These are phyloP conservation scores for Cladophialophora immunda DNA, from an alignment of 2,329 filamentous ascomycete species.

Conservation along the genomic window DNA sequence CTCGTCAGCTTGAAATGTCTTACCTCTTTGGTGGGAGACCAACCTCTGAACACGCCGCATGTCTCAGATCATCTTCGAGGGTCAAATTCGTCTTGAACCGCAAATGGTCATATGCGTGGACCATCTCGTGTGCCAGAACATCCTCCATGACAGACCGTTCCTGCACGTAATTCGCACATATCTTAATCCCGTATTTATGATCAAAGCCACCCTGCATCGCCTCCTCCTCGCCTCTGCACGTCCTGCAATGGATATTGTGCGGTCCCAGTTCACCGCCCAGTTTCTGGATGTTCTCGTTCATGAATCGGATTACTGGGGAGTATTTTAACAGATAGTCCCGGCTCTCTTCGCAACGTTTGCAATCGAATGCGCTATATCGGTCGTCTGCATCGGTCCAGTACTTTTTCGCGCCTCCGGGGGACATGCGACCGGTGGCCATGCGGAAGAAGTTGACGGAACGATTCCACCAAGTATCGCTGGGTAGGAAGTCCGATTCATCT, in stretches of 20 bases:
- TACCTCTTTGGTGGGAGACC: slow-evolving; percentile 36
- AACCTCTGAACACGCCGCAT: slow-evolving; percentile 94
- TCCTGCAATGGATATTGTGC: slow-evolving; percentile 80
- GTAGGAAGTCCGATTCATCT: slow-evolving; percentile 34
- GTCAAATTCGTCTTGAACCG: slow-evolving; percentile 87
- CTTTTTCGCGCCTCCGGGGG: slow-evolving; percentile 71
- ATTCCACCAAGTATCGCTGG: slow-evolving; percentile 53
- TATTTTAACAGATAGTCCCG: slow-evolving; percentile 85
- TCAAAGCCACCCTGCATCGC: slow-evolving; percentile 84
- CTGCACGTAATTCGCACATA: slow-evolving; percentile 91
- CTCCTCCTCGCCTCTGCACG: slow-evolving; percentile 67
- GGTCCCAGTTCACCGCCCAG: slow-evolving; percentile 79
- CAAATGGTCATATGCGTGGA: slow-evolving; percentile 94
- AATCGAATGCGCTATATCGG: slow-evolving; percentile 79
- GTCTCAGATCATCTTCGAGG: slow-evolving; percentile 73
- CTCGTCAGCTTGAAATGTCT: slow-evolving; percentile 6
- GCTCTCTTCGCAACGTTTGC: slow-evolving; percentile 79
- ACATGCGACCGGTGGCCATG: slow-evolving; percentile 78
- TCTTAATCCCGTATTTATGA: slow-evolving; percentile 82
- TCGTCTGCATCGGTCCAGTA: slow-evolving; percentile 81
- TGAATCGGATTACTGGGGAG: slow-evolving; percentile 86
- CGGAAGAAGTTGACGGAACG: slow-evolving; percentile 87
- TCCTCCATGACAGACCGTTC: slow-evolving; percentile 87
- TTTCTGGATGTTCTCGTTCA: slow-evolving; percentile 80
- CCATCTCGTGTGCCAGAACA: slow-evolving; percentile 95